Base-by-base conservation (phyloP, 108 stramenopile species). In the Pseudonitzschia multiseries region DNA sequence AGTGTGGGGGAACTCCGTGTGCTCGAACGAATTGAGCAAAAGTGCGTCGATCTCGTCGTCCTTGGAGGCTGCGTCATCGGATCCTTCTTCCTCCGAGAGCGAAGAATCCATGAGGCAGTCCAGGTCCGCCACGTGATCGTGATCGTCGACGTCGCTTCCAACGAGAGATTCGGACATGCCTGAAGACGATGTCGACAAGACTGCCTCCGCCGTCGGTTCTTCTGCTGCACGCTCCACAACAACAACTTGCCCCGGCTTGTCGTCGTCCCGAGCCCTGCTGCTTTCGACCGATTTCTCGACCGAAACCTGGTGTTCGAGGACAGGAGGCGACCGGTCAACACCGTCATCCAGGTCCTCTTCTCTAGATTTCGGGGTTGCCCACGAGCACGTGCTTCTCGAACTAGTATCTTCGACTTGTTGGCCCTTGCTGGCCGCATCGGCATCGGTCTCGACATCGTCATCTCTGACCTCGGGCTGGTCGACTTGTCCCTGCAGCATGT, bases 121-220 rank as follows among this genome's bases (percentile, higher is more conserved):
- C 36, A 67, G 28, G 8, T 22, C 26, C 13, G 15, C 43, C 28
- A 26, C 66, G 21, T 50, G 12, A 40, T 21, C 60, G 29, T 61
- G 24, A 6, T 42, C 42, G 62, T 40, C 41, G 40, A 67, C 36
- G 18, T 67, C 66, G 36, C 66, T 67, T 44, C 66, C 66, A 8
- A 67, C 66, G 20, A 67, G 42, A 4, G 66, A 67, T 28, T 67
- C 66, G 3, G 66, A 67, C 66, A 67, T 67, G 28, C 66, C 66
- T 3, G 61, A 62, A 31, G 61, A 31, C 36, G 61, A 40, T 15
- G 36, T 18, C 18, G 29, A 24, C 32, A 62, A 12, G 13, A 14
- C 1, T 27, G 36, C 61, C 31, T 67, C 43, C 66, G 27, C 24
- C 18, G 44, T 14, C 46, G 36, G 36, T 36, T 36, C 36, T 2